Percentiles rank a stretch among this genome's conserved stretches.
Evolutionary conservation across 1,284 basidiomycete genomes (phyloP).

Genomic region (Cutaneotrichosporon sp.): DNA sequence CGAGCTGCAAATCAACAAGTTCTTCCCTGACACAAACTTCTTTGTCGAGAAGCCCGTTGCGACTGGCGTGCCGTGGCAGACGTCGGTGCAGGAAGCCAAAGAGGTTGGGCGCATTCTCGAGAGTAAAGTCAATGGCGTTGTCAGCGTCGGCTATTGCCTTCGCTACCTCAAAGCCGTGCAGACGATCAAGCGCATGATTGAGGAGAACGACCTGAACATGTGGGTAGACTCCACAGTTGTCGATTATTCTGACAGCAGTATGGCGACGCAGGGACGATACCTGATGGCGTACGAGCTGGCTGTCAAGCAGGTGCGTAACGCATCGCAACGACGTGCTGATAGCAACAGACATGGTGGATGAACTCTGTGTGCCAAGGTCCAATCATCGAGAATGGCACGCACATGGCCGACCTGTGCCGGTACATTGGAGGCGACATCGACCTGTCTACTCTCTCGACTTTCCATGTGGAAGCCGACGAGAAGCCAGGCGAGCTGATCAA

Average conservation of each 20-base stretch:
- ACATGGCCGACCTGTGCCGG: slow-evolving; percentile 47
- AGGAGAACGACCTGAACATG: slow-evolving; percentile 53
- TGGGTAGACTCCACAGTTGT: slow-evolving; percentile 10
- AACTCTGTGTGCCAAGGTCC: slow-evolving; percentile 50
- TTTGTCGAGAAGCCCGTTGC: slow-evolving; percentile 78
- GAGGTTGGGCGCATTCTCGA: slow-evolving; percentile 64
- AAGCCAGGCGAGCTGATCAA: slow-evolving; percentile 49
- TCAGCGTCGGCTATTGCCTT: slow-evolving; percentile 46
- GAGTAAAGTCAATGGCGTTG: slow-evolving; percentile 58
- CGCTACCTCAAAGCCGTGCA: slow-evolving; percentile 50
- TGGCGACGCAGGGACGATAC: slow-evolving; percentile 52
- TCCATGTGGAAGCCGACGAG: slow-evolving; percentile 43
- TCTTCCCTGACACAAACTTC: slow-evolving; percentile 78
- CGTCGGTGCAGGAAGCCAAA: slow-evolving; percentile 47
- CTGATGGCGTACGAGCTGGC: slow-evolving; percentile 49
- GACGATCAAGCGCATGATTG: slow-evolving; percentile 53
- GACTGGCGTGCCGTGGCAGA: slow-evolving; percentile 47
- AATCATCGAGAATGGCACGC: slow-evolving; percentile 54
- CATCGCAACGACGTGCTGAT: neutral
- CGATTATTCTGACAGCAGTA: slow-evolving; percentile 25
- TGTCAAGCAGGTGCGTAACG: slow-evolving; percentile 31
- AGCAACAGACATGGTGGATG: slow-evolving; percentile 54
- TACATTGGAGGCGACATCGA: slow-evolving; percentile 56
- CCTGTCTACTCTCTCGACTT: slow-evolving; percentile 47
- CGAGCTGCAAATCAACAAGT: slow-evolving; percentile 77